A percentile compares a stretch with the other conserved stretches of the same genome.
These are phyloP conservation scores for Annulohypoxylon bovei DNA, from an alignment of 495 filamentous ascomycete species.

Conservation along the genomic window DNA sequence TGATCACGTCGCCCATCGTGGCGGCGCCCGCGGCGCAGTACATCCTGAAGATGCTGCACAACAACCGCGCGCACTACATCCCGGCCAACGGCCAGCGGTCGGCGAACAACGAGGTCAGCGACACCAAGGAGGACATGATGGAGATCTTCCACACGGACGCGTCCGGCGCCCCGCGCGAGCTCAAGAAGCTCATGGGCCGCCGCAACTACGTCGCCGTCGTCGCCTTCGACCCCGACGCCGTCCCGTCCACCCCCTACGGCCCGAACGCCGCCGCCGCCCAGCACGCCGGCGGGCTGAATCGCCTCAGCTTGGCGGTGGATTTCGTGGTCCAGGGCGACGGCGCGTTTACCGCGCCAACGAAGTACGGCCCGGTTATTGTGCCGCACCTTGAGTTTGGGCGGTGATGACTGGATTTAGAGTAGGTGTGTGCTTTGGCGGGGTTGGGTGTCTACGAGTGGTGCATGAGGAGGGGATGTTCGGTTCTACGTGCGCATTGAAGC, in stretches of 20 bases:
- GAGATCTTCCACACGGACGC: slow-evolving; percentile 96
- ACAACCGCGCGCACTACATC: slow-evolving; percentile 88
- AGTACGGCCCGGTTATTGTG: slow-evolving; percentile 97
- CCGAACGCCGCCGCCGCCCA: slow-evolving; percentile 35
- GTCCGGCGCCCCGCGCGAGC: slow-evolving; percentile 78
- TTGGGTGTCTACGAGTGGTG: background rate
- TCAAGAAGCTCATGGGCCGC: slow-evolving; percentile 89
- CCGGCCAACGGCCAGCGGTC: slow-evolving; percentile 90
- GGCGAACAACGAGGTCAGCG: slow-evolving; percentile 62
- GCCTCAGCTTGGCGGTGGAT: slow-evolving; percentile 89
- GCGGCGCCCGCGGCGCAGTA: slow-evolving; percentile 85
- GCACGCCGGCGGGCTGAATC: slow-evolving; percentile 59
- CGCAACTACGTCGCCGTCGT: slow-evolving; percentile 95
- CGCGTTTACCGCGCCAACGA: slow-evolving; percentile 78
- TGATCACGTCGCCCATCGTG: slow-evolving; percentile 91
- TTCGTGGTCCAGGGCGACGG: slow-evolving; percentile 97
- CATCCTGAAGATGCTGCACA: slow-evolving; percentile 91
- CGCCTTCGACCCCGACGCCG: slow-evolving; percentile 87
- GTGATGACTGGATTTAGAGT: slow-evolving; percentile 34
- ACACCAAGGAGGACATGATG: slow-evolving; percentile 99
- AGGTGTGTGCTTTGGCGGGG: no score
- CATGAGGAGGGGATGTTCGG: background rate
- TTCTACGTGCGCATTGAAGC: background rate
- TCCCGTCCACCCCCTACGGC: slow-evolving; percentile 64
- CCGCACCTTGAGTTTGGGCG: slow-evolving; percentile 89